Conservation (phyloP, 129 eudicot species). For the Flaveria brownii region DNA sequence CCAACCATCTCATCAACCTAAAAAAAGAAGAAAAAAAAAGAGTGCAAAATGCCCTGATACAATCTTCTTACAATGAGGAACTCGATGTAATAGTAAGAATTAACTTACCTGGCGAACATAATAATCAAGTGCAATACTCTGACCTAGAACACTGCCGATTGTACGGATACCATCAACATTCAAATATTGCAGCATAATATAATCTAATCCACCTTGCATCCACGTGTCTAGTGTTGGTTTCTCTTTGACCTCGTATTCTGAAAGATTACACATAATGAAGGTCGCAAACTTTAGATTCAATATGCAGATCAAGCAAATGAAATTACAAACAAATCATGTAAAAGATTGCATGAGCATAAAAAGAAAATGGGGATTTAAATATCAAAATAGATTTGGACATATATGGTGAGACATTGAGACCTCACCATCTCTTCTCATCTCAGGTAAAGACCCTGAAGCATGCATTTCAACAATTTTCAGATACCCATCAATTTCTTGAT, state of each 20-base stretch:
- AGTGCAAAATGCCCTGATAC: not conserved
- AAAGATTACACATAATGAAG: slow-evolving; percentile 5
- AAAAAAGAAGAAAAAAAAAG: not conserved
- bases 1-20: slow-evolving; percentile 97
- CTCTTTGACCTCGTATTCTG: slow-evolving; percentile 91
- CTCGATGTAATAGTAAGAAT: not conserved
- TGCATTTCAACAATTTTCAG: slow-evolving; percentile 73
- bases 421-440: slow-evolving; percentile 95
- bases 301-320: slow-evolving; percentile 9
- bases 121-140: slow-evolving; percentile 95
- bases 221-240: slow-evolving; percentile 75
- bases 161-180: slow-evolving; percentile 86
- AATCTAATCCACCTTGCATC: slow-evolving; percentile 96
- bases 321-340: not conserved
- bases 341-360: not conserved
- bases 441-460: slow-evolving; percentile 84
- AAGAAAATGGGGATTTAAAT: not conserved
- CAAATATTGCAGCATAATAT: slow-evolving; percentile 79
- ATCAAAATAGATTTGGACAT: slow-evolving; percentile 30
- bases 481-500: slow-evolving; percentile 84
- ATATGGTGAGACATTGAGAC: slow-evolving; percentile 29
- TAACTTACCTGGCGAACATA: slow-evolving; percentile 82
- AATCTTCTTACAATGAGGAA: slow-evolving; percentile 11
- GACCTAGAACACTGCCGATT: slow-evolving; percentile 93
- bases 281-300: slow-evolving; percentile 16